These are phyloP conservation scores for Hericium rajendrae DNA, from an alignment of 768 basidiomycete genomes.

Conservation along the genomic window DNA sequence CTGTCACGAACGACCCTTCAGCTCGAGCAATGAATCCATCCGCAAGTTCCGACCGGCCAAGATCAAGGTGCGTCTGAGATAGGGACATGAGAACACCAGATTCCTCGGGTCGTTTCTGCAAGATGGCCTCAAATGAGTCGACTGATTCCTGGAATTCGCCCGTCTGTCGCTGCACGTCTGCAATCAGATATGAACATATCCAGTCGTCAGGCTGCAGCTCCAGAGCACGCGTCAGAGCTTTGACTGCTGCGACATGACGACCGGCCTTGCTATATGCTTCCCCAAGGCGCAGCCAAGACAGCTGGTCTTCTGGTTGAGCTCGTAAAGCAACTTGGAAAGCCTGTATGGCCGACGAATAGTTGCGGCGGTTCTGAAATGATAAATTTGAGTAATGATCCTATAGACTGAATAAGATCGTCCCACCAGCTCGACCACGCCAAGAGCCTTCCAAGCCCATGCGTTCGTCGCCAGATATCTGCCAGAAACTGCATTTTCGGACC, in stretches of 20 bases:
- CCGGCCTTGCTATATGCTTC: constrained; percentile 88
- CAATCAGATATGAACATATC: constrained; percentile 77
- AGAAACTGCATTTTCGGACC: constrained; percentile 19
- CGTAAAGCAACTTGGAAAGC: constrained; percentile 82
- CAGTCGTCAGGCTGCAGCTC: constrained; percentile 72
- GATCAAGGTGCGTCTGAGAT: constrained; percentile 60
- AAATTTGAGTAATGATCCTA: background rate
- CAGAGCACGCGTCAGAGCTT: constrained; percentile 69
- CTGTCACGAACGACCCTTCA: constrained; percentile 57
- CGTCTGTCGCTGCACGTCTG: constrained; percentile 72
- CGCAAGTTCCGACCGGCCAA: constrained; percentile 53
- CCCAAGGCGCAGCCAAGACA: constrained; percentile 86
- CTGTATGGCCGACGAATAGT: constrained; percentile 69
- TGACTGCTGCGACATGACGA: constrained; percentile 80
- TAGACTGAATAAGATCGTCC: constrained; percentile 18
- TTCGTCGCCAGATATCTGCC: constrained; percentile 63
- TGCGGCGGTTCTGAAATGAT: constrained; percentile 44
- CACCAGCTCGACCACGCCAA: constrained; percentile 87
- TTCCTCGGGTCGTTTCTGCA: constrained; percentile 50
- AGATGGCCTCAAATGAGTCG: constrained; percentile 45
- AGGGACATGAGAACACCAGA: constrained; percentile 64
- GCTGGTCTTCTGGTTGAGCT: constrained; percentile 63
- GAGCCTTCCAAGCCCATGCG: constrained; percentile 97
- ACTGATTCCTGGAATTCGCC: constrained; percentile 74
- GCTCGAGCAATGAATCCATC: constrained; percentile 72